These are phyloP conservation scores for Psophocarpus tetragonolobus DNA, from an alignment of 306 rosid genomes.

Conservation along the genomic window DNA sequence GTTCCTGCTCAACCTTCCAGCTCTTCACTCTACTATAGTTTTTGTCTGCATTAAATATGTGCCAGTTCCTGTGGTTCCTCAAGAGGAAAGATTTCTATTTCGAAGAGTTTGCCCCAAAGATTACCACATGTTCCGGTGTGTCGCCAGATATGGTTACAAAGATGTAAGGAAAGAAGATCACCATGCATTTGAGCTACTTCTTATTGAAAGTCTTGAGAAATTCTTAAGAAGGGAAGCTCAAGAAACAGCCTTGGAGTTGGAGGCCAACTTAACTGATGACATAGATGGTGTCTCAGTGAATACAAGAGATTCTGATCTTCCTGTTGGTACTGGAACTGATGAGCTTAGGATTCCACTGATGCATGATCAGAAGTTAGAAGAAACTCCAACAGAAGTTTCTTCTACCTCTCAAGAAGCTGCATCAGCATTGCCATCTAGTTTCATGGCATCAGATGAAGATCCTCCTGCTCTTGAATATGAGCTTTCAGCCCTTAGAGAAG, in stretches of 20 bases:
- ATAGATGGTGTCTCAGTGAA: conserved; percentile 47
- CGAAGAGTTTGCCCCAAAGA: conserved; percentile 93
- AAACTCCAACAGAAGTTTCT: conserved; percentile 40
- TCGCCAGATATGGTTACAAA: conserved; percentile 92
- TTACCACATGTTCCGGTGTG: conserved; percentile 91
- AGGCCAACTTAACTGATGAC: conserved; percentile 49
- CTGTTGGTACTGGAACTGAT: conserved; percentile 40
- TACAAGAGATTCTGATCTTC: conserved; percentile 46
- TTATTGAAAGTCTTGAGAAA: conserved; percentile 85
- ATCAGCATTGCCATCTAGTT: conserved; percentile 55
- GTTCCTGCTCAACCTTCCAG: conserved; percentile 88
- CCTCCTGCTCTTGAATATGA: conserved; percentile 90
- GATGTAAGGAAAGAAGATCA: conserved; percentile 94
- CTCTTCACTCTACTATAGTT: conserved; percentile 78
- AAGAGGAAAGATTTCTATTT: conserved; percentile 89
- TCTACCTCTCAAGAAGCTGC: conserved; percentile 46
- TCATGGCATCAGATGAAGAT: conserved; percentile 68
- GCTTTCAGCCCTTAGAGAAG: conserved; percentile 87
- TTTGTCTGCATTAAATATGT: conserved; percentile 96
- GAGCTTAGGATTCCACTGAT: conserved; percentile 75
- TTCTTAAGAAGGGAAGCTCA: conserved; percentile 89
- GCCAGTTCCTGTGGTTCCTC: conserved; percentile 91
- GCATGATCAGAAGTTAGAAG: conserved; percentile 47
- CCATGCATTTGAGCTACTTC: conserved; percentile 83
- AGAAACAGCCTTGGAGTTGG: conserved; percentile 77